A percentile compares a stretch with the other conserved stretches of the same genome.
Evolutionary conservation across 805 yeast species (phyloP).

Genomic region (Sugiyamaella lignohabitans): DNA sequence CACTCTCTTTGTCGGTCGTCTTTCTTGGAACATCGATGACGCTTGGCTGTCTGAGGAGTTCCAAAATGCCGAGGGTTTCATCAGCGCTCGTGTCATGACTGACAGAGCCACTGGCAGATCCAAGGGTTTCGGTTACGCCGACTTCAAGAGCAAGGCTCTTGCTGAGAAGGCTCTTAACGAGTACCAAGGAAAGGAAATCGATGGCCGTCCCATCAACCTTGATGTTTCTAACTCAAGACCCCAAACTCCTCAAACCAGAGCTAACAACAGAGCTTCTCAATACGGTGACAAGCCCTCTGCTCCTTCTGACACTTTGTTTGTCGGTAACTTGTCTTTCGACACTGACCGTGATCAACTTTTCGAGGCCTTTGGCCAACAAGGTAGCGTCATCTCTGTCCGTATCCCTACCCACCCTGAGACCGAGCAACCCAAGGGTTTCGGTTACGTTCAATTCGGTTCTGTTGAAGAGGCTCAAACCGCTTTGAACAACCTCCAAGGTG

Average conservation of each 20-base stretch:
- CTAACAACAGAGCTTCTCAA: conserved; percentile 73
- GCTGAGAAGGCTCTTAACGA: conserved; percentile 85
- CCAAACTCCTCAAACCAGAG: conserved; percentile 46
- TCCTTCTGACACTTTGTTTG: conserved; percentile 92
- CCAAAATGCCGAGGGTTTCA: conserved; percentile 64
- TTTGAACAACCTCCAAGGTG: conserved; percentile 79
- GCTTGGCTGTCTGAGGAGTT: conserved; percentile 88
- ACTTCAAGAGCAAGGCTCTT: conserved; percentile 64
- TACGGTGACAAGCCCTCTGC: conserved; percentile 86
- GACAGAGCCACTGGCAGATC: conserved; percentile 91
- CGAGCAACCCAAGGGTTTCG: conserved; percentile 98
- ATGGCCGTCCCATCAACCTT: conserved; percentile 92
- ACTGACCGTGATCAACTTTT: conserved; percentile 74
- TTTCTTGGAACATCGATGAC: conserved; percentile 96
- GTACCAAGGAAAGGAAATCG: conserved; percentile 90
- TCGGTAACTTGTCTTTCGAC: conserved; percentile 93
- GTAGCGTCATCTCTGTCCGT: conserved; percentile 82
- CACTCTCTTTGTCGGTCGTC: conserved; percentile 92
- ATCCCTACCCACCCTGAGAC: conserved; percentile 98
- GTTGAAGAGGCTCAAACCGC: conserved; percentile 90
- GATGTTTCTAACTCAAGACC: conserved; percentile 88
- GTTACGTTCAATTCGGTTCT: conserved; percentile 86
- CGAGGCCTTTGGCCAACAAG: conserved; percentile 68
- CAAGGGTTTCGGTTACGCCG: conserved; percentile 93
- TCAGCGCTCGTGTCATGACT: conserved; percentile 84